Base-by-base conservation (phyloP, 371 early-diverging fungal genomes). In the Rhizopus delemar region DNA sequence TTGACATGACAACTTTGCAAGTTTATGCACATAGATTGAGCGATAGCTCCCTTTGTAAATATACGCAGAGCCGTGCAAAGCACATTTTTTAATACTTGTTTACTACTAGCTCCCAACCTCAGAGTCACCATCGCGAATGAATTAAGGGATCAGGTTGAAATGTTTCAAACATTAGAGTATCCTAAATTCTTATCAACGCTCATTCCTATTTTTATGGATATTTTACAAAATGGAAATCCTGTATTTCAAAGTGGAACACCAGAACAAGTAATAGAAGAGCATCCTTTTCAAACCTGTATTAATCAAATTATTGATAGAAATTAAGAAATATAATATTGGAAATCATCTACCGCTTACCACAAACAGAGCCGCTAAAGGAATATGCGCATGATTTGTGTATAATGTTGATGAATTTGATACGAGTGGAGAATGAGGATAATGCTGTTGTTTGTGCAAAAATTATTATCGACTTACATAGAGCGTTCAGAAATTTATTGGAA, bases 381-480 rank as follows among this genome's bases (percentile, higher is more conserved):
- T 86, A 88, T 50, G 86, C 84, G 0, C 67, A 77, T 16, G 84
- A 86, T 12, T 53, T 89, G 52, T 71, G 84, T 46, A 77, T 74
- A 51, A 76, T 89, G 7, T 70, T 96, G 48, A 85, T 98, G 82
- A 69, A 86, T 29, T 79, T 95, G 3, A 80, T 99, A 34, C 79
- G 84, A 60, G 82, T 83, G 11, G 99, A 99, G 66, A 97, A 98
- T 63, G 99, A 99, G 76, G 99, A 98, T 29, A 98, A 97, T 66
- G 98, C 92, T 2, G 90, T 93, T 28, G 82, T 94, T 3, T 87
- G 92, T 63, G 82, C 98, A 22, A 95, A 96, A 68, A 91, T 96
- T 38, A 89, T 98, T 57, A 92, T 93, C 53, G 98, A 99, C 55
- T 79, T 99, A 54, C 94, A 96, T 68, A 87, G 95, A 63, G 84